Evolutionary conservation across 805 yeast genomes (phyloP), one percentile per base, ranked within the genome.

Genomic region (Candida loeiensis): DNA sequence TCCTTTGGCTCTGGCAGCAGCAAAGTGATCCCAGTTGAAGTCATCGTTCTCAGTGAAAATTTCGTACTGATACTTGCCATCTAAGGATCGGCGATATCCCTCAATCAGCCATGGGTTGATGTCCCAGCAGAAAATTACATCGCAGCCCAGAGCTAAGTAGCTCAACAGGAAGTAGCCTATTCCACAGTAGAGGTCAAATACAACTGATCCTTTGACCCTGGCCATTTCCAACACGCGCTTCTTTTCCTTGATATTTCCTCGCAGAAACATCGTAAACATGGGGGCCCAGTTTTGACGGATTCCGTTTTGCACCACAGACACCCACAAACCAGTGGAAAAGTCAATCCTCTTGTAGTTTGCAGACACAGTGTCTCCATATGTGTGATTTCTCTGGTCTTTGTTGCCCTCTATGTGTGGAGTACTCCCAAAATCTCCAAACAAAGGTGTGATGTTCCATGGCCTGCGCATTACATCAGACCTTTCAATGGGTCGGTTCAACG

Each of bases 221-320:
- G 40, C 32, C 43, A 64, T 76, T 14, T 67, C 66, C 29, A 85
- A 54, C 0, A 87, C 70, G 15, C 96, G 59, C 11, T 77, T 72
- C 56, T 87, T 87, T 53, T 87, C 96, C 47, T 83, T 83, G 50
- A 88, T 76, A 55, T 87, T 87, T 1, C 96, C 96, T 14, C 96
- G 61, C 36, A 90, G 81, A 55, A 88, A 88, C 96, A 87, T 87
- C 2, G 95, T 85, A 53, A 78, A 82, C 40, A 72, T 56, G 2
- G 96, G 96, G 4, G 91, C 86, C 96, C 96, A 87, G 7, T 74
- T 71, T 53, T 87, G 96, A 46, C 56, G 65, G 3, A 87, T 77
- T 2, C 88, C 89, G 56, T 88, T 85, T 51, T 87, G 96, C 2
- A 68, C 61, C 1, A 71, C 71, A 8, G 69, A 59, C 49, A 89